A percentile compares a stretch with the other conserved stretches of the same genome.
phyloP scores from a whole-genome alignment of 805 yeast genomes.

The Kodamaea hsintzibuensis region DNA sequence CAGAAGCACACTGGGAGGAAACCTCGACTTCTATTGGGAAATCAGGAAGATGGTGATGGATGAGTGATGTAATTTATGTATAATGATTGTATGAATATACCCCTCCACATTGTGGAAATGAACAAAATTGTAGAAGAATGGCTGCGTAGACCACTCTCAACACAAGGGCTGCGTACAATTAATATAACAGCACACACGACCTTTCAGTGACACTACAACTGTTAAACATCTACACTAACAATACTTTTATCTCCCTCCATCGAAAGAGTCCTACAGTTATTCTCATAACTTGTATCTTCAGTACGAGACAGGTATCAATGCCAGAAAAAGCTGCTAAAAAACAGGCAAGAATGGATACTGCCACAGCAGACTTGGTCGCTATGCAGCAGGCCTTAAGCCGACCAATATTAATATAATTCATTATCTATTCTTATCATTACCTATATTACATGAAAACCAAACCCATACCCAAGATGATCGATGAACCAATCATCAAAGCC shows the following conservation, averaged over 20 bases:
- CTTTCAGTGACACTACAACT: too few relatives aligned
- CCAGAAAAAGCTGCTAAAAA: not conserved
- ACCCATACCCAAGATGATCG: slow-evolving; percentile 30
- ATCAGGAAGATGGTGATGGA: slow-evolving; percentile 45
- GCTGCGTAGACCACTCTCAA: too few relatives aligned
- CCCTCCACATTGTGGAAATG: too few relatives aligned
- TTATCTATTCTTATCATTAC: slow-evolving; percentile 4
- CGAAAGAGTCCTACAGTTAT: not conserved
- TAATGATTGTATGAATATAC: not conserved
- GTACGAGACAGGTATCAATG: not conserved
- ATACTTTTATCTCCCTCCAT: too few relatives aligned
- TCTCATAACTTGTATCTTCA: not conserved
- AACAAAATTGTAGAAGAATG: too few relatives aligned
- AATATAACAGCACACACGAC: too few relatives aligned
- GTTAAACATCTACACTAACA: too few relatives aligned
- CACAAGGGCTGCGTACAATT: too few relatives aligned
- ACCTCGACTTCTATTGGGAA: slow-evolving; percentile 41
- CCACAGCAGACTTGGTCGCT: not conserved
- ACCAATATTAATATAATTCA: not conserved
- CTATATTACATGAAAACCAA: slow-evolving; percentile 20
- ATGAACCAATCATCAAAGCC: slow-evolving; percentile 23
- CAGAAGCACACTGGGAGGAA: not conserved
- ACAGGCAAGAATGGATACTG: not conserved
- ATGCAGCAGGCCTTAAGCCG: not conserved
- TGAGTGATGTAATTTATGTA: slow-evolving; percentile 6